phyloP scores from a whole-genome alignment of 2,329 filamentous ascomycete genomes.

The Paecilomyces sp. region DNA sequence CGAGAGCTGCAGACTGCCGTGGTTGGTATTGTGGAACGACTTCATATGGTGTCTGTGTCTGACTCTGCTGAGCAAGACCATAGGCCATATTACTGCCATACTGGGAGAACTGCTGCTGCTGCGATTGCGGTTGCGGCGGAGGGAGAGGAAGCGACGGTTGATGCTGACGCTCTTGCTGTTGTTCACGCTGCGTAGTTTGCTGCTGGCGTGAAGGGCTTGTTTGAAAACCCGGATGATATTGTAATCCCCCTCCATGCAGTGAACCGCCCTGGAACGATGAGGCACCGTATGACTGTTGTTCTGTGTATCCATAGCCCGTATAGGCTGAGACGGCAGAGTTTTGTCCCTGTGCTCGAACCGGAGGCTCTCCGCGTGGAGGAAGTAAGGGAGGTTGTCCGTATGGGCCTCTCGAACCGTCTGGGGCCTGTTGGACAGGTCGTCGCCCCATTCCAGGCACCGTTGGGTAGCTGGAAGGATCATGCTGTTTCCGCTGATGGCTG shows the following conservation, averaged over 20 bases:
- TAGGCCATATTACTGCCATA: constrained; percentile 69
- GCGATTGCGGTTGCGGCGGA: constrained; percentile 24
- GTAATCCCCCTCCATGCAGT: constrained; percentile 47
- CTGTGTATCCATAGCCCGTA: constrained; percentile 49
- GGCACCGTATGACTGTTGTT: constrained; percentile 49
- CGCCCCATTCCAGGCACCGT: constrained; percentile 32
- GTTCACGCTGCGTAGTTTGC: constrained; percentile 14
- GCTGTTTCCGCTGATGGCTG: constrained; percentile 65
- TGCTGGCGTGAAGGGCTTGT: constrained; percentile 33
- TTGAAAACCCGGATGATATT: constrained; percentile 61
- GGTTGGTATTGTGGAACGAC: constrained; percentile 66
- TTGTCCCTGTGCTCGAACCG: constrained; percentile 27
- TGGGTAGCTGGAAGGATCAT: constrained; percentile 62
- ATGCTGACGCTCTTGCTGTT: constrained; percentile 43
- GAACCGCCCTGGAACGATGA: constrained; percentile 43
- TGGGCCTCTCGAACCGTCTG: constrained; percentile 41
- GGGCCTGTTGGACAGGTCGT: constrained; percentile 47
- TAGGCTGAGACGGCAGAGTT: constrained; percentile 30
- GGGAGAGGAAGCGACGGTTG: constrained; percentile 50
- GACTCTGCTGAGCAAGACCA: constrained; percentile 59
- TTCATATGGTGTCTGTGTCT: constrained; percentile 63
- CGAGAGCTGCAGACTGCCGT: constrained; percentile 69
- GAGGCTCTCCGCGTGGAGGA: constrained; percentile 27
- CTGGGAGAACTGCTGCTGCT: constrained; percentile 40
- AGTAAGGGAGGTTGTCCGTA: constrained; percentile 25